Conservation (phyloP, 2,329 filamentous ascomycete genomes). For the Ophiocordyceps unilateralis region DNA sequence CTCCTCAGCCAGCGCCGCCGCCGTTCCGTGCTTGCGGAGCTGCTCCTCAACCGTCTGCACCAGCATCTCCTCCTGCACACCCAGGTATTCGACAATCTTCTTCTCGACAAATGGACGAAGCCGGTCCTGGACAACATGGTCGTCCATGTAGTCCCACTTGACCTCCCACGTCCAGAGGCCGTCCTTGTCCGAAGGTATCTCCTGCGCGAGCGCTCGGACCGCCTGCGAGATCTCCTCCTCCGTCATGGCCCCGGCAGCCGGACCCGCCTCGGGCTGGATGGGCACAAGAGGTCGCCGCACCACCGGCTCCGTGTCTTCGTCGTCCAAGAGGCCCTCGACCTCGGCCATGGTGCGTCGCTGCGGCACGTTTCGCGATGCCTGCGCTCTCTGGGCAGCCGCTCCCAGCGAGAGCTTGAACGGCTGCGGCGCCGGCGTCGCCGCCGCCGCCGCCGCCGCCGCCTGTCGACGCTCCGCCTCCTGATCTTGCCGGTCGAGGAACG, state of each 20-base stretch:
- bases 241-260: conserved; percentile 46
- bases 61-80: conserved; percentile 88
- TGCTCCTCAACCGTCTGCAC: conserved; percentile 87
- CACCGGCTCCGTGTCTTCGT: conserved; percentile 67
- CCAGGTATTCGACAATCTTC: conserved; percentile 93
- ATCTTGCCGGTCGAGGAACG: conserved; percentile 73
- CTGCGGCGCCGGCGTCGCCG: conserved; percentile 39
- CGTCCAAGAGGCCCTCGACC: conserved; percentile 84
- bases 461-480: conserved; percentile 48
- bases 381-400: conserved; percentile 61
- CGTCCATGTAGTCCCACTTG: conserved; percentile 82
- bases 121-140: conserved; percentile 65
- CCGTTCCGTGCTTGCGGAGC: conserved; percentile 54
- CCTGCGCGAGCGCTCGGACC: conserved; percentile 63
- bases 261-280: conserved; percentile 61
- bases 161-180: conserved; percentile 86
- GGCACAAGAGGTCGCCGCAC: conserved; percentile 63
- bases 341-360: conserved; percentile 73
- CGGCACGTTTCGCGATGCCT: conserved; percentile 35
- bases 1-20: conserved; percentile 69
- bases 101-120: conserved; percentile 91
- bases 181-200: conserved; percentile 76
- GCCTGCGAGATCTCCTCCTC: conserved; percentile 79
- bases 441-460: conserved; percentile 19
- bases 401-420: conserved; percentile 89